Evolutionary conservation across 495 filamentous ascomycete genomes (phyloP).

Genomic region (Copromyces sp.): DNA sequence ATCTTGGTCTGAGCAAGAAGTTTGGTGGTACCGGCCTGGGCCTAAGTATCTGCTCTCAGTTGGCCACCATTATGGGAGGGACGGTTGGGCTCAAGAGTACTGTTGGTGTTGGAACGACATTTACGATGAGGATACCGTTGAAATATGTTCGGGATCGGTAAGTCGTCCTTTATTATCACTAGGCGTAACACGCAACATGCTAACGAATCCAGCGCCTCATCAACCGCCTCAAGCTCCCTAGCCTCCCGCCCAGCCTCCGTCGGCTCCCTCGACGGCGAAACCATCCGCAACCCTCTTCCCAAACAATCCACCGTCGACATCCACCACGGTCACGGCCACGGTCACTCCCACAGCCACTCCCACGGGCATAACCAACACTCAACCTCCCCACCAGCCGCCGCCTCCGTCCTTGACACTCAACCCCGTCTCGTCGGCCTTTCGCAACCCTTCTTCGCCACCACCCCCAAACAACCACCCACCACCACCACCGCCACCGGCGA

Average conservation of each 20-base stretch:
- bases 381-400: not conserved
- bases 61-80: conserved; percentile 76
- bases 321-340: conserved; percentile 6
- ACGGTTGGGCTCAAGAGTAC: conserved; percentile 61
- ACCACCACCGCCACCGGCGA: not conserved
- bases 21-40: conserved; percentile 89
- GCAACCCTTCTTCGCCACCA: conserved; percentile 73
- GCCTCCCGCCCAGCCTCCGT: conserved; percentile 68
- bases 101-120: conserved; percentile 65
- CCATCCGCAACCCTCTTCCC: conserved; percentile 23
- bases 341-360: not conserved
- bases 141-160: conserved; percentile 57
- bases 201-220: conserved; percentile 32
- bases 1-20: conserved; percentile 78
- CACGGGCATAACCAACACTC: not conserved
- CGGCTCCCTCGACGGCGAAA: conserved; percentile 60
- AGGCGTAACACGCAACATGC: conserved; percentile 3
- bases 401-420: conserved; percentile 39
- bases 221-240: conserved; percentile 38
- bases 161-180: conserved; percentile 21
- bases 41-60: conserved; percentile 77
- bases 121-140: conserved; percentile 78
- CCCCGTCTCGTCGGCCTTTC: conserved; percentile 75
- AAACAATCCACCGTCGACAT: conserved; percentile 19
- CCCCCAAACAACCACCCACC: conserved; percentile 25